Conservation (phyloP, 2,329 filamentous ascomycete species). For the Salinomyces thailandicus region DNA sequence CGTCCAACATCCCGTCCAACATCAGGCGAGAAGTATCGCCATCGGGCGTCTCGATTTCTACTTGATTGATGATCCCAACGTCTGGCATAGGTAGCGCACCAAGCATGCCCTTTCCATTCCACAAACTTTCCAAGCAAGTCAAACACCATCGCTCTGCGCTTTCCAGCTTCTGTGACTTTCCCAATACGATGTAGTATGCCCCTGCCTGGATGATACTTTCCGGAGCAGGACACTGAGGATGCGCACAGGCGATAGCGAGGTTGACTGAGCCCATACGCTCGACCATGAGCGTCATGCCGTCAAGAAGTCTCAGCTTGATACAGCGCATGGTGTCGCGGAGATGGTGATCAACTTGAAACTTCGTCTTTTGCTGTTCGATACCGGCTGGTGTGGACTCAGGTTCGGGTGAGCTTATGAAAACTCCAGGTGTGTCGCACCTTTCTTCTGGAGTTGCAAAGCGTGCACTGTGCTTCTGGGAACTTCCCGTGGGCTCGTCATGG, state of each 20-base stretch:
- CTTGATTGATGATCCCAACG: neutral
- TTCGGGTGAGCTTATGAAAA: neutral
- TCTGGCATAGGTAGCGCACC: slow-evolving; percentile 2
- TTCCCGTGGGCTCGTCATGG: neutral
- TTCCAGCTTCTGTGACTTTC: neutral
- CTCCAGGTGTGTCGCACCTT: neutral
- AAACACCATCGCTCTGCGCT: slow-evolving; percentile 4
- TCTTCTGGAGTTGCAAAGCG: neutral
- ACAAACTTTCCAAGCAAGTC: slow-evolving; percentile 9
- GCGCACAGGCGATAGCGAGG: slow-evolving; percentile 2
- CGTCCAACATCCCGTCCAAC: neutral
- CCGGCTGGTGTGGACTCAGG: neutral
- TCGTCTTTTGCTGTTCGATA: neutral
- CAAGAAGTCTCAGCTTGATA: slow-evolving; percentile 3
- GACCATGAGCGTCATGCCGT: slow-evolving; percentile 3
- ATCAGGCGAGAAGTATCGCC: neutral
- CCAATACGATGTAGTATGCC: slow-evolving; percentile 6
- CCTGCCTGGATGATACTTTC: slow-evolving; percentile 1
- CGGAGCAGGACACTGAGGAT: slow-evolving; percentile 2
- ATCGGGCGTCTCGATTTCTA: too few relatives aligned
- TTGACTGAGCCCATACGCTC: slow-evolving; percentile 2
- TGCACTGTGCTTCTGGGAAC: neutral
- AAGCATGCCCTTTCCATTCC: slow-evolving; percentile 6
- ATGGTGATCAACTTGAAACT: neutral
- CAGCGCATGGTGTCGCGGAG: slow-evolving; percentile 5